phyloP scores from a whole-genome alignment of 306 rosid species.

The Aeschynomene evenia region DNA sequence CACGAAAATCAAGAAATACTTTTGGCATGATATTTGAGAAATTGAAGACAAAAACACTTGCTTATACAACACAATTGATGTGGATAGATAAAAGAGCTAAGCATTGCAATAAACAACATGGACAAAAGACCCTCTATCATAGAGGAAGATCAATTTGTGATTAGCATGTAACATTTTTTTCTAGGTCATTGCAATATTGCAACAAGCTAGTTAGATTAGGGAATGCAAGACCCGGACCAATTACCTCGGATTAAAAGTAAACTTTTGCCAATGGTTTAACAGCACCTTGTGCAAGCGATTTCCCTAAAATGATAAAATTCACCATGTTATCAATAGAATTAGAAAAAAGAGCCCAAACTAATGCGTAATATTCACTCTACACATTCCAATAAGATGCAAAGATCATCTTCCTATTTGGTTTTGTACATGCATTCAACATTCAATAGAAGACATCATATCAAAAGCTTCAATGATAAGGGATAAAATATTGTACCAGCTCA shows the following conservation, averaged over 20 bases:
- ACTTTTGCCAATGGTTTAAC: slow-evolving; percentile 89
- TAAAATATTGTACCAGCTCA: slow-evolving; percentile 66
- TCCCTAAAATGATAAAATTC: slow-evolving; percentile 53
- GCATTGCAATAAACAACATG: neutral
- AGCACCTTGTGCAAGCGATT: slow-evolving; percentile 92
- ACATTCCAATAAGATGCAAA: neutral
- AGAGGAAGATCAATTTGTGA: slow-evolving; percentile 6
- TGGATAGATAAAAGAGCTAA: neutral
- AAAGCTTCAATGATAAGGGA: slow-evolving; percentile 9
- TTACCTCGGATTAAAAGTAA: slow-evolving; percentile 96
- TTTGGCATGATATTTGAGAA: slow-evolving; percentile 5
- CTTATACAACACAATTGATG: slow-evolving; percentile 1
- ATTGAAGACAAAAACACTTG: slow-evolving; percentile 7
- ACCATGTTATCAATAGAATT: slow-evolving; percentile 25
- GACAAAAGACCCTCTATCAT: neutral
- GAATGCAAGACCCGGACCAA: slow-evolving; percentile 34
- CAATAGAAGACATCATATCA: slow-evolving; percentile 13
- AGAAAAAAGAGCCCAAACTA: neutral
- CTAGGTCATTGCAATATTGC: neutral
- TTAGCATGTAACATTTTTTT: neutral
- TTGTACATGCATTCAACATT: slow-evolving; percentile 12
- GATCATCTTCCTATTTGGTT: neutral
- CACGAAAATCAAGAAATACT: slow-evolving; percentile 11
- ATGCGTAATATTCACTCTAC: neutral
- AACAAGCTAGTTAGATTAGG: neutral